A percentile compares a stretch with the other conserved stretches of the same genome.
phyloP scores from a whole-genome alignment of 2,329 filamentous ascomycete species.

The Madurella mycetomatis region DNA sequence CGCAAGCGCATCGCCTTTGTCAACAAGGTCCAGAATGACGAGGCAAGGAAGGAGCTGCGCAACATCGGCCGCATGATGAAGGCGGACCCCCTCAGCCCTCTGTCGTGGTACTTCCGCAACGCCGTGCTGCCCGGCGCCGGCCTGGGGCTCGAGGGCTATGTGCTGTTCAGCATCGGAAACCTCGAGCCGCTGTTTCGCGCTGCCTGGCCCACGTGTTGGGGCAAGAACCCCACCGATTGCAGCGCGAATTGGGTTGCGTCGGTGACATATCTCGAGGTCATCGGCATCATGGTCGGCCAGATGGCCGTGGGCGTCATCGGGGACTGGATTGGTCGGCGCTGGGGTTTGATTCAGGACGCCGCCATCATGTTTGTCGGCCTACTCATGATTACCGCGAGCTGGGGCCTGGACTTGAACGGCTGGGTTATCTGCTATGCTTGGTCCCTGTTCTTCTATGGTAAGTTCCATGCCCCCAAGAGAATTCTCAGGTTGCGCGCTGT shows the following conservation, averaged over 20 bases:
- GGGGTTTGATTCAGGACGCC: slow-evolving; percentile 93
- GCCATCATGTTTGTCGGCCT: slow-evolving; percentile 91
- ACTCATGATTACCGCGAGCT: slow-evolving; percentile 84
- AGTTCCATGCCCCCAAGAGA: slow-evolving; percentile 28
- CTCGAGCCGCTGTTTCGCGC: slow-evolving; percentile 74
- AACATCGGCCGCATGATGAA: slow-evolving; percentile 76
- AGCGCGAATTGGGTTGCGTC: slow-evolving; percentile 74
- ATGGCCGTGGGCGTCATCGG: slow-evolving; percentile 71
- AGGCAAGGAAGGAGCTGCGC: slow-evolving; percentile 62
- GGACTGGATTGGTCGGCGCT: slow-evolving; percentile 82
- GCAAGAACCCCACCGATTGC: slow-evolving; percentile 56
- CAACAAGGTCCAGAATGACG: slow-evolving; percentile 63
- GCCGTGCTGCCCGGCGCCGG: slow-evolving; percentile 90
- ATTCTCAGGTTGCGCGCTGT: slow-evolving; percentile 37
- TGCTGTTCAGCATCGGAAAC: slow-evolving; percentile 95
- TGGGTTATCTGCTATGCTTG: slow-evolving; percentile 98
- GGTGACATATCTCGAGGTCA: slow-evolving; percentile 87
- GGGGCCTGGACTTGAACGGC: slow-evolving; percentile 81
- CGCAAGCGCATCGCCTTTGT: slow-evolving; percentile 71
- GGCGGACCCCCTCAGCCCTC: slow-evolving; percentile 74
- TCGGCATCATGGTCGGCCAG: slow-evolving; percentile 93
- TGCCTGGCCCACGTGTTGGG: slow-evolving; percentile 78
- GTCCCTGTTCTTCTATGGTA: slow-evolving; percentile 87
- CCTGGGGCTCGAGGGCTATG: slow-evolving; percentile 89
- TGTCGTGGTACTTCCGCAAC: slow-evolving; percentile 85